Conservation (phyloP, 225 moss, liverwort and hornwort species). For the Pleurozium schreberi region DNA sequence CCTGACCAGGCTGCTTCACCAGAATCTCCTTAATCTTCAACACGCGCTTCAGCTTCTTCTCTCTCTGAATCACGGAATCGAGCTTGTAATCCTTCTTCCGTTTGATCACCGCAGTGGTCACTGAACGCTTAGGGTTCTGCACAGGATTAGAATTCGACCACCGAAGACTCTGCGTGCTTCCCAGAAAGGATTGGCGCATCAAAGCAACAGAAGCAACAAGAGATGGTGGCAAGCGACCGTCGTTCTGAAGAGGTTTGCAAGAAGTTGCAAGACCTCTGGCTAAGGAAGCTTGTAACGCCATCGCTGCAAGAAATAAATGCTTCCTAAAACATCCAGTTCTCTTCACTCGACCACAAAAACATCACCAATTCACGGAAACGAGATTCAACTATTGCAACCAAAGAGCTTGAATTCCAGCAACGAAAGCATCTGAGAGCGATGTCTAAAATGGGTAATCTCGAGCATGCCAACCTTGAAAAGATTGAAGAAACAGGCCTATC, state of each 20-base stretch:
- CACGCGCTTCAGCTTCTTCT: slow-evolving; percentile 81
- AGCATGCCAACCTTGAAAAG: background rate
- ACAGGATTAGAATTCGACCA: background rate
- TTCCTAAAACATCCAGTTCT: background rate
- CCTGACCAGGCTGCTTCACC: slow-evolving; percentile 73
- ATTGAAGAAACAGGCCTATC: background rate
- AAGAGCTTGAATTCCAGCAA: background rate
- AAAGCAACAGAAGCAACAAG: background rate
- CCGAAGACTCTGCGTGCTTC: slow-evolving; percentile 5
- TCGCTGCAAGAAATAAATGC: background rate
- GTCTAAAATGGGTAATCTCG: background rate
- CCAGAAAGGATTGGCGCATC: slow-evolving; percentile 13
- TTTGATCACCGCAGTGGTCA: slow-evolving; percentile 45
- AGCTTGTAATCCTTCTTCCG: slow-evolving; percentile 63
- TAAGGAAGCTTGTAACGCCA: slow-evolving; percentile 12
- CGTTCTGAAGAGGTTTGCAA: background rate
- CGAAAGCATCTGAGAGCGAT: background rate
- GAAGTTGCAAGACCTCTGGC: background rate
- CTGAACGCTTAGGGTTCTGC: background rate
- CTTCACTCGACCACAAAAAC: background rate
- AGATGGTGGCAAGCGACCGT: background rate
- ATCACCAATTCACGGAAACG: background rate
- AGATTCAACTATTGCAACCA: background rate
- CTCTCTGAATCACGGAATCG: slow-evolving; percentile 69
- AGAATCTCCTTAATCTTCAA: slow-evolving; percentile 64